phyloP scores from a whole-genome alignment of 305 asterid genomes.

The Rubia tinctorum region DNA sequence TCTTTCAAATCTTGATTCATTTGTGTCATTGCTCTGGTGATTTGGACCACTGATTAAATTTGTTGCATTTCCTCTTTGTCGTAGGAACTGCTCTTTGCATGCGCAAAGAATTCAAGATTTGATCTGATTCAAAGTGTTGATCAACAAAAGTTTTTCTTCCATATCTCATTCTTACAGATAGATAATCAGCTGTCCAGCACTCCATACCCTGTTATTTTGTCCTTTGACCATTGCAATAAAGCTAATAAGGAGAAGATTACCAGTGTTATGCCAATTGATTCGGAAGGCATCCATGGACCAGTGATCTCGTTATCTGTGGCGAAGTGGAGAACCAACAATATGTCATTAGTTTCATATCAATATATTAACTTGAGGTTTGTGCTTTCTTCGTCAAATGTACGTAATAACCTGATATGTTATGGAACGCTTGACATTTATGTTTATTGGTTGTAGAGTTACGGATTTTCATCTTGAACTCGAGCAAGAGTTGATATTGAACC shows the following conservation, averaged over 20 bases:
- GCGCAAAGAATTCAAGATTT: conserved; percentile 67
- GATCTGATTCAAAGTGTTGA: conserved; percentile 75
- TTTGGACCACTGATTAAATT: conserved; percentile 13
- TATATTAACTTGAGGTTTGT: conserved; percentile 80
- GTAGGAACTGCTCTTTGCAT: conserved; percentile 88
- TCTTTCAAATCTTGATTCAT: neutral
- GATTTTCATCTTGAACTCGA: conserved; percentile 91
- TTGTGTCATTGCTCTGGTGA: neutral
- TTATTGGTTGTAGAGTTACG: conserved; percentile 60
- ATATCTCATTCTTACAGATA: conserved; percentile 70
- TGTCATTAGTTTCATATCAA: conserved; percentile 75
- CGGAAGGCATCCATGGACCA: conserved; percentile 55
- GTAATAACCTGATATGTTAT: conserved; percentile 10
- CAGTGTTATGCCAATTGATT: conserved; percentile 36
- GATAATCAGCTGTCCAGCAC: conserved; percentile 83
- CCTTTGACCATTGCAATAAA: conserved; percentile 63
- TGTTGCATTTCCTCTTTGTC: conserved; percentile 28
- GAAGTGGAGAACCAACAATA: conserved; percentile 82
- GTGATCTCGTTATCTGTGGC: conserved; percentile 75
- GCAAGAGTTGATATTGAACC: conserved; percentile 75
- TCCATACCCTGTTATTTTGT: conserved; percentile 87
- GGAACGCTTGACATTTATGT: conserved; percentile 15
- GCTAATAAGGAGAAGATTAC: conserved; percentile 43
- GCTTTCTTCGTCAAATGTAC: conserved; percentile 10
- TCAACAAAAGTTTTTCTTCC: conserved; percentile 75